Evolutionary conservation across 306 rosid genomes (phyloP).

Genomic region (Acacia confusa): DNA sequence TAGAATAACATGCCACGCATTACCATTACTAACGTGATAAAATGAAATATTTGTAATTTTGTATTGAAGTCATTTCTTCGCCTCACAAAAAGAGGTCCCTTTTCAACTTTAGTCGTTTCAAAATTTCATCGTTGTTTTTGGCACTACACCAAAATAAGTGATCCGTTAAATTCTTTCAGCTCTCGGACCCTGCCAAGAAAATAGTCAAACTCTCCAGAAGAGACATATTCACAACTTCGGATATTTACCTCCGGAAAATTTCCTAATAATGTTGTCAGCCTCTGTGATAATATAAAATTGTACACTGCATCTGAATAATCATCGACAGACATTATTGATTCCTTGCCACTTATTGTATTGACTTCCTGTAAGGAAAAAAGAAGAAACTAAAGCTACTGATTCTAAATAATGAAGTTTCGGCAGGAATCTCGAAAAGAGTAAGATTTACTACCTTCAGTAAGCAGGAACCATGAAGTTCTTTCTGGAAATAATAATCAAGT

Average conservation of each 20-base stretch:
- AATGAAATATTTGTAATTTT: background rate
- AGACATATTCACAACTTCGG: background rate
- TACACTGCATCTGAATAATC: conserved; percentile 82
- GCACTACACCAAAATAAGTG: background rate
- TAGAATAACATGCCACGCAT: conserved; percentile 1
- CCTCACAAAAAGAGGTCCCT: background rate
- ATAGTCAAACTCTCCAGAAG: conserved; percentile 16
- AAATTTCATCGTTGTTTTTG: background rate
- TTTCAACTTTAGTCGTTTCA: background rate
- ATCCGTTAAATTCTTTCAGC: background rate
- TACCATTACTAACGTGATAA: background rate
- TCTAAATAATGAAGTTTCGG: background rate
- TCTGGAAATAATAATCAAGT: conserved; percentile 85
- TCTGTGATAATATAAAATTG: conserved; percentile 84
- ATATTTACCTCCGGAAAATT: conserved; percentile 88
- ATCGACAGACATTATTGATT: conserved; percentile 64
- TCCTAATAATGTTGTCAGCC: conserved; percentile 69
- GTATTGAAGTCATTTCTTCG: background rate
- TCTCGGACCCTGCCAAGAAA: background rate
- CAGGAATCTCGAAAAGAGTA: conserved; percentile 30
- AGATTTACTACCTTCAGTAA: conserved; percentile 66
- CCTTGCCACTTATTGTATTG: conserved; percentile 42
- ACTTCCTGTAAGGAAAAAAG: conserved; percentile 50
- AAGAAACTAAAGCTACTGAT: conserved; percentile 22
- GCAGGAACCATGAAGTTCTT: conserved; percentile 66